Evolutionary conservation across 371 early-diverging fungal genomes (phyloP), one percentile per base, ranked within the genome.

Genomic region (Lichtheimia ornata): DNA sequence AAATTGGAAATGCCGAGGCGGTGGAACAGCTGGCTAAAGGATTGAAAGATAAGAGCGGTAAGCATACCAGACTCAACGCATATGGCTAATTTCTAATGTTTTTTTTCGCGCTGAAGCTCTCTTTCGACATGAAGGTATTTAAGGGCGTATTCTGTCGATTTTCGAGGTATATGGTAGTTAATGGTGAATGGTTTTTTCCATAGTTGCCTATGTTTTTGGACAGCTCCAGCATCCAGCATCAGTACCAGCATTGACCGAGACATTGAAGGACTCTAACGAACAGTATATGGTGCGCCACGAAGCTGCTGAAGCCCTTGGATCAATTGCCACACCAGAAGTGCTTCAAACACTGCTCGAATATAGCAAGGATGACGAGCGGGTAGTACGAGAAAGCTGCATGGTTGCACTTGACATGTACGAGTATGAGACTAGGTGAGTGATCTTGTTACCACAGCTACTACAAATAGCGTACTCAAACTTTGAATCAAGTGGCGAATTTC

Each of bases 261-360:
- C 89, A 20, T 77, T 94, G 47, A 76, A 79, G 43, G 91, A 96
- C 69, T 62, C 79, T 18, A 67, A 76, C 14, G 99, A 99, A 75
- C 89, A 84, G 20, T 83, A 90, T 60, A 99, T 99, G 98, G 99
- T 99, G 7, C 90, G 99, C 35, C 99, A 99, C 71, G 99, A 99
- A 81, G 92, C 94, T 60, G 99, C 99, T 24, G 99, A 99, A 82
- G 99, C 99, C 6, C 79, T 99, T 55, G 99, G 99, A n/a, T 94
- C 97, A 3, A 96, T 99, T 71, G 99, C 97, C 40, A 94, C 93
- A 4, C 89, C 93, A 35, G 96, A 98, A 73, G 91, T 91, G 47
- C 74, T 94, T 45, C 82, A 84, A 13, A 85, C 88, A 17, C 83
- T 99, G 49, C 69, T 86, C 53, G 66, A 86, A 65, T 97, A 87